Evolutionary conservation across 2,329 filamentous ascomycete genomes (phyloP), one percentile per base, ranked within the genome.

Genomic region (Paecilomyces fulvus): DNA sequence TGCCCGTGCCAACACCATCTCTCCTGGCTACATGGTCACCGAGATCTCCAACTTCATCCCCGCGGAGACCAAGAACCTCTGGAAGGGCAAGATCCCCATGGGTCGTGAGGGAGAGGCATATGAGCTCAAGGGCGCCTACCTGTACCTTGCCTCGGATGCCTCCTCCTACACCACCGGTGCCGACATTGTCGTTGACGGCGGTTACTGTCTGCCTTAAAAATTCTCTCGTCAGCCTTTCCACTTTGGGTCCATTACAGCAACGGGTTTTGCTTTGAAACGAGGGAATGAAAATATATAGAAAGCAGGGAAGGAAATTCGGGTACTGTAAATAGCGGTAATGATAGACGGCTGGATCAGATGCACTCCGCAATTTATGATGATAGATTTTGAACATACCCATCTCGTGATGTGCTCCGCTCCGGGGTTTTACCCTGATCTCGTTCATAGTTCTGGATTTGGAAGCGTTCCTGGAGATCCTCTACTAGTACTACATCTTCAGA

Each of bases 21-120:
- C 84, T 2, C 88, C 88, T 0, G 87, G 89, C 20, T 91, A 90
- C 69, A 89, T 91, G 62, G 80, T 81, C 55, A 91, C 87, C 0
- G 87, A 89, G 60, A 85, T 92, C 62, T 83, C 83, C 11, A 75
- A 79, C 63, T 90, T 89, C 67, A 79, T 84, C 9, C 76, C 83
- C 0, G 66, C 77, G 8, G 86, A 89, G 63, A 86, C 82, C 3
- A 89, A 89, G 79, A 78, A 81, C 49, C 78, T 88, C 57, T 92
- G 89, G 86, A 84, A 83, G 68, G 83, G 85, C 66, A 92, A 88
- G 80, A 92, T 87, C 46, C 88, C 88, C 9, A 88, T 94, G 84
- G 88, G 84, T 75, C 69, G 90, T 61, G 86, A 91, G 67, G 90
- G 87, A 9, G 79, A 85, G 61, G 77, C 83, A 2, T 81, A 83